Evolutionary conservation across 2,329 filamentous ascomycete genomes (phyloP).

Genomic region (Hypocrella siamensis): DNA sequence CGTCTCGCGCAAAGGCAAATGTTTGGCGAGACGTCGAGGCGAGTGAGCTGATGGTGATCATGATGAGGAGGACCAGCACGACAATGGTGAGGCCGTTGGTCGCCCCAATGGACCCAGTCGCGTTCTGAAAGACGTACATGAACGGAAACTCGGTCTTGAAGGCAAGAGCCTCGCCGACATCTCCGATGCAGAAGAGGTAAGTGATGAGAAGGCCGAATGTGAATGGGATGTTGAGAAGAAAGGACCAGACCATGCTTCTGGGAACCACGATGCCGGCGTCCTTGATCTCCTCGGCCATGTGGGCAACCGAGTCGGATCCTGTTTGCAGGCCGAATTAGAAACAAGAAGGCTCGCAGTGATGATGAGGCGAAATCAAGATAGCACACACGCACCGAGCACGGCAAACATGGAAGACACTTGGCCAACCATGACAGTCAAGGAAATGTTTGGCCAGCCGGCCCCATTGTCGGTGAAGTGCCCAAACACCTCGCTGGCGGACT

Average conservation of each 20-base stretch:
- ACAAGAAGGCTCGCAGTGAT: too few species aligned
- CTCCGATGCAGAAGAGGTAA: slow-evolving; percentile 9
- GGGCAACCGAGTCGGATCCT: slow-evolving; percentile 7
- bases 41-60: slow-evolving; percentile 12
- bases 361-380: too few species aligned
- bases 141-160: slow-evolving; percentile 10
- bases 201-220: slow-evolving; percentile 10
- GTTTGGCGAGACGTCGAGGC: slow-evolving; percentile 15
- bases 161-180: slow-evolving; percentile 4
- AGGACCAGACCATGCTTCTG: slow-evolving; percentile 6
- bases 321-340: not conserved
- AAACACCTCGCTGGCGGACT: slow-evolving; percentile 3
- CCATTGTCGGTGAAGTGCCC: slow-evolving; percentile 5
- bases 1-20: slow-evolving; percentile 18
- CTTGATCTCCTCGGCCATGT: slow-evolving; percentile 8
- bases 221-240: slow-evolving; percentile 7
- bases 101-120: slow-evolving; percentile 6
- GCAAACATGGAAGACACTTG: slow-evolving; percentile 5
- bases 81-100: slow-evolving; percentile 12
- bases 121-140: slow-evolving; percentile 14
- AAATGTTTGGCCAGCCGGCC: slow-evolving; percentile 4
- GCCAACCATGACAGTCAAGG: slow-evolving; percentile 6
- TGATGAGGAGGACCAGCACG: slow-evolving; percentile 10
- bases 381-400: slow-evolving; percentile 5
- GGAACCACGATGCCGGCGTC: slow-evolving; percentile 8